Evolutionary conservation across 257 asterid species (phyloP), one percentile per base, ranked within the genome.

Genomic region (Jasminum sambac): DNA sequence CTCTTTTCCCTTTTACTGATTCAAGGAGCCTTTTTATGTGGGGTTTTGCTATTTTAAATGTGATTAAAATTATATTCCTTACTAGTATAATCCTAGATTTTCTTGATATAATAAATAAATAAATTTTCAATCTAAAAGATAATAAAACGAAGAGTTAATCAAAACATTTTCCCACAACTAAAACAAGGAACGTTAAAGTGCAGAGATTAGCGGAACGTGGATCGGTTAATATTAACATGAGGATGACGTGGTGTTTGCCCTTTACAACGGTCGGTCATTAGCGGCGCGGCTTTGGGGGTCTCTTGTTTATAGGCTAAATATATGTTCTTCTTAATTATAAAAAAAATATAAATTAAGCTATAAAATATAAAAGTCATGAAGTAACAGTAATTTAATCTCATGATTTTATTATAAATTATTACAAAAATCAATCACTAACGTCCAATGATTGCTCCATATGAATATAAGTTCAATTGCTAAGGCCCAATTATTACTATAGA

Each of bases 151-250:
- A 52, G 36, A 30, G 36, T 30, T 26, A 38, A 24, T 63, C 30
- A 55, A 38, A 70, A 69, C 69, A 38, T 64, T 68, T 61, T 7
- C 70, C 66, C 36, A 69, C 30, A 58, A 30, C 4, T 30, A 1
- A 25, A 59, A 72, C 52, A 46, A 66, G 67, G 12, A 26, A 81
- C 79, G 81, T 76, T 74, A 70, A 73, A 60, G 59, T 5, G 64
- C 67, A 52, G 76, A 71, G 64, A 59, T 74, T 78, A 67, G 72
- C 77, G 85, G 74, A 76, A 68, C 78, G 84, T 76, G 82, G 75
- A 75, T 41, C 70, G 68, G 84, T 76, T 81, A 74, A 75, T 48
- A 72, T 66, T 70, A 84, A 82, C 84, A 89, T 73, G 86, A 81
- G 68, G 42, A 26, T 81, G 88, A 77, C 66, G 77, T 74, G 88